Conservation (phyloP, 176 grass and related monocot genomes). For the Thalia dealbata region DNA sequence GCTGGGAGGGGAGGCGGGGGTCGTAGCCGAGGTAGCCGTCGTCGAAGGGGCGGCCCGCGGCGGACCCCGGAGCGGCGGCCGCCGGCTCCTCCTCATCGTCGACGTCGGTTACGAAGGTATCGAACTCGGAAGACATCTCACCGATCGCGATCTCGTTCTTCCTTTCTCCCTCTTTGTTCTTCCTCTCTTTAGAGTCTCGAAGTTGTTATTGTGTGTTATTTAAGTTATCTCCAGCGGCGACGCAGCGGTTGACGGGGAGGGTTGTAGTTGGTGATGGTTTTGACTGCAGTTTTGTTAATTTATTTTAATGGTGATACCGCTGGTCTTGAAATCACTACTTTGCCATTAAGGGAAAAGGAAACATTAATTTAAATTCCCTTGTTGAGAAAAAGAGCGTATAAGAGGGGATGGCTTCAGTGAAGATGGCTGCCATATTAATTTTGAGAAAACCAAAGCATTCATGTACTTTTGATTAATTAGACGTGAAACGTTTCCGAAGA, state of each 20-base stretch:
- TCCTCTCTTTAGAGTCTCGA: background rate
- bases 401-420: too few relatives aligned
- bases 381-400: too few relatives aligned
- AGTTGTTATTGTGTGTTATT: background rate
- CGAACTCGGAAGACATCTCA: conserved; percentile 10
- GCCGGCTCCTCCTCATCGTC: background rate
- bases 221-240: background rate
- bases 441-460: too few relatives aligned
- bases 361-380: too few relatives aligned
- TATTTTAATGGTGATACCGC: background rate
- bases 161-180: background rate
- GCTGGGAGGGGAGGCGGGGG: conserved; percentile 5
- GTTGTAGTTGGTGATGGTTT: background rate
- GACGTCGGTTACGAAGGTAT: background rate
- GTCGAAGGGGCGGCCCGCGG: background rate
- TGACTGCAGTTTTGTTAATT: background rate
- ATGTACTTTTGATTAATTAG: too few relatives aligned
- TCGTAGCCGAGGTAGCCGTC: conserved; percentile 7
- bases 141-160: background rate
- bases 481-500: too few relatives aligned
- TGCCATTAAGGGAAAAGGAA: too few relatives aligned
- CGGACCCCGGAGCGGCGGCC: background rate
- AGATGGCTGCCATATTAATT: too few relatives aligned
- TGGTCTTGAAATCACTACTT: too few relatives aligned
- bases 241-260: background rate